Evolutionary conservation across 768 basidiomycete species (phyloP), one percentile per base, ranked within the genome.

Genomic region (Gymnopilus junonius): DNA sequence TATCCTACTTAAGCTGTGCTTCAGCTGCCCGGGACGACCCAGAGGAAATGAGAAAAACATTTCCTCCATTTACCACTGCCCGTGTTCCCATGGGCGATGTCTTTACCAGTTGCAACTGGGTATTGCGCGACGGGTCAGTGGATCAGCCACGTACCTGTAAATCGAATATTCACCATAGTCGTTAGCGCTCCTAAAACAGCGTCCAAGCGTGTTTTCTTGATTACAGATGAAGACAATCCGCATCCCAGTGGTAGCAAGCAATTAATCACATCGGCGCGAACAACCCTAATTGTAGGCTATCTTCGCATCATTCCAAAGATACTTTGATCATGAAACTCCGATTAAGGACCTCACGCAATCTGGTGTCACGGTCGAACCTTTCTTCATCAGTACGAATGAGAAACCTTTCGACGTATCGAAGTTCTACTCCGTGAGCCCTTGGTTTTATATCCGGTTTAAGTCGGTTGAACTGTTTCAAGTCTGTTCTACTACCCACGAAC

Each of bases 211-310:
- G 85, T 99, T 1, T 98, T 98, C 73, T 79, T 97, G 39, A 92
- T 99, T 43, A 99, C 97, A 0, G 91, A 99, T 71, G 88, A 92
- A 67, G 94, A 95, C 68, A 76, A 92, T 67, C 95, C 95, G 2
- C 86, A 85, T 71, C 76, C 84, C 5, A 83, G 84, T 11, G 81
- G 79, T n/a, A 85, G 77, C 69, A 80, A 82, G 45, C 88, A 90
- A 56, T 75, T 93, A 10, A 74, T 85, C 6, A 90, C 83, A 1
- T 90, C 91, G 1, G 90, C 92, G 12, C 81, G 84, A 62, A 93
- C 90, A 2, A 93, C 90, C 2, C 77, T 93, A 58, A 79, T 86
- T 43, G 91, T 90, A 68, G 64, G 85, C 77, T 15, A 32, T 54
- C 14, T 39, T 27, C 27, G 56, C 17, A 8, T 29, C 54, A 21